Evolutionary conservation across 2,329 filamentous ascomycete genomes (phyloP), one percentile per base, ranked within the genome.

Genomic region (Fusarium pseudonygamai): DNA sequence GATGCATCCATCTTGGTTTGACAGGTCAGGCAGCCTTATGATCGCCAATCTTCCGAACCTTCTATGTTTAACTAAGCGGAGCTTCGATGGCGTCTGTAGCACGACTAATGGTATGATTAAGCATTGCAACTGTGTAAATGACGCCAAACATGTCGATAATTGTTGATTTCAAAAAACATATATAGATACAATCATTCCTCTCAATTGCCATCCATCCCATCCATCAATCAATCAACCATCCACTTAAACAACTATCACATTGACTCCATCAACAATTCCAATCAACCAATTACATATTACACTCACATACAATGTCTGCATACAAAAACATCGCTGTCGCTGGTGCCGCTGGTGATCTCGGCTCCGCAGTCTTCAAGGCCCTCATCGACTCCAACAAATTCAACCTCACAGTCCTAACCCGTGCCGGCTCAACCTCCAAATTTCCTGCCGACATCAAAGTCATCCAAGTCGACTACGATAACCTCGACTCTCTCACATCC

Each of bases 401-500:
- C 78, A 79, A 81, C 68, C 55, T 84, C 55, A 80, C 76, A 20
- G 79, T 83, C 30, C 75, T 85, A 10, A 78, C 79, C 36, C 82
- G 83, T 36, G 62, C 75, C 28, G 83, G 83, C 45, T 90, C 88
- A 12, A 75, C 67, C 4, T 79, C 82, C 1, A 78, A 79, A 4
- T 80, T 81, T 63, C 80, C 80, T 14, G 37, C 68, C 3, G 76
- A 74, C 15, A 73, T 72, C 22, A 77, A 80, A 7, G 79, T 82
- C n/a, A 67, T 79, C 8, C 77, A 83, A 28, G 78, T 82, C 34
- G 84, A 84, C 74, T 80, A 82, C 53, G 80, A 84, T 20, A 85
- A 84, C 4, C 77, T 85, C 6, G 79, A 84, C 0, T 86, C 86
- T 28, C 84, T 92, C 20, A 84, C 80, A 2, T 70, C 82, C 3